Evolutionary conservation across 306 rosid species (phyloP), one percentile per base, ranked within the genome.

Genomic region (Castanea sativa): DNA sequence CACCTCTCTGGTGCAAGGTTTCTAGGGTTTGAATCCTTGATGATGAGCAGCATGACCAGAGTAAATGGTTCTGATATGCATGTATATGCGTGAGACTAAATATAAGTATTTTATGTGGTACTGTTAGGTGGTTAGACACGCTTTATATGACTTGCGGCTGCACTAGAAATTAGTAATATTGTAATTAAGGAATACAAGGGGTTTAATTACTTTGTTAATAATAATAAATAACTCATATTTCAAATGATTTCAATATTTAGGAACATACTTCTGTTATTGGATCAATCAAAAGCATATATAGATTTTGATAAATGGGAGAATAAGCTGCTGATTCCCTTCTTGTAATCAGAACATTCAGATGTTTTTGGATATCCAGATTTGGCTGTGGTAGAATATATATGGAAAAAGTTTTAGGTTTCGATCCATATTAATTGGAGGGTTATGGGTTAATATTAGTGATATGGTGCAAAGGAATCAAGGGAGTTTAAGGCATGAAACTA

Each of bases 51-150:
- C 63, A 57, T 49, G 29, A 20, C 63, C 27, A 20, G 27, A n/a
- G 4, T 57, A 57, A 57, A 20, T 10, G 3, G 12, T 57, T 57
- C 11, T 8, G 13, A 6, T 38, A 27, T 45, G 53, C 53, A 49
- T 12, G 53, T 13, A 11, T 51, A 33, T 57, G 63, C 27, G 63
- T 20, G 29, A 7, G 63, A 10, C 29, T 76, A 38, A 38, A 38
- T 2, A 3, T 55, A 13, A 58, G 52, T 56, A 38, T 29, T 43
- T 56, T 27, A n/a, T 6, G 21, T 65, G 33, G 15, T 49, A 10
- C 16, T n/a, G 21, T 73, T 79, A 29, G 82, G 77, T 63, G 27
- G 19, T 25, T 25, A 45, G 30, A 53, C 69, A 49, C 16, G 53
- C 15, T 49, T 49, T 49, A 12, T 49, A 49, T 49, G 53, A 49